Evolutionary conservation across 306 rosid species (phyloP).

Genomic region (Malus sylvestris): DNA sequence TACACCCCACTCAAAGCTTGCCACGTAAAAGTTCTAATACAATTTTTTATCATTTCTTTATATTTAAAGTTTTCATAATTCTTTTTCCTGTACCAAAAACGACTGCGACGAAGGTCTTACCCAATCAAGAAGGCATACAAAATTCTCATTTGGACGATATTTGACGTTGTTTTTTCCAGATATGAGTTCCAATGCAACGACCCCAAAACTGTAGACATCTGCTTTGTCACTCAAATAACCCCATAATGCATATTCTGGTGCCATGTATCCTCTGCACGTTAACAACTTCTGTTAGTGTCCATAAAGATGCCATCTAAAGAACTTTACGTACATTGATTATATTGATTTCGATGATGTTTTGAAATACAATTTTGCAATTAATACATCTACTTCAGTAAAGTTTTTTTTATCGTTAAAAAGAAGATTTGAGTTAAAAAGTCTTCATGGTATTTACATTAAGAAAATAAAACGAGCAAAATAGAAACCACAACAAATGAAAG

Average conservation of each 20-base stretch:
- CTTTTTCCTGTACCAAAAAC: not conserved
- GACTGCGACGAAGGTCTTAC: conserved; percentile 23
- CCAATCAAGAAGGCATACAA: conserved; percentile 56
- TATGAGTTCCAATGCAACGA: conserved; percentile 46
- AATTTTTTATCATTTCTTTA: too few species aligned
- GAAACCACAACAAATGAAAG: not conserved
- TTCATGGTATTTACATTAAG: not conserved
- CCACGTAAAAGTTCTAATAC: too few species aligned
- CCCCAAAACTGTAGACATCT: conserved; percentile 58
- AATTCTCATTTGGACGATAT: conserved; percentile 34
- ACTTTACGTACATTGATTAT: too few species aligned
- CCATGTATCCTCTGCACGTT: conserved; percentile 57
- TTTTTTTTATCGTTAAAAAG: too few species aligned
- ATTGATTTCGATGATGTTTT: too few species aligned
- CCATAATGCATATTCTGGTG: conserved; percentile 68
- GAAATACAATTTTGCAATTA: too few species aligned
- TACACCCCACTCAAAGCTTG: too few species aligned
- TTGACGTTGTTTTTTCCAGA: conserved; percentile 41
- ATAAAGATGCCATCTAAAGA: too few species aligned
- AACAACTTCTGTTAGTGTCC: not conserved
- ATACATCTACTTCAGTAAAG: too few species aligned
- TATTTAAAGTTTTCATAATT: too few species aligned
- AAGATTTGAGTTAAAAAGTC: too few species aligned
- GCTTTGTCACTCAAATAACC: conserved; percentile 48
- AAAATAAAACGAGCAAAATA: not conserved